Conservation (phyloP, 1,284 basidiomycete genomes). For the Nidula niveotomentosa region DNA sequence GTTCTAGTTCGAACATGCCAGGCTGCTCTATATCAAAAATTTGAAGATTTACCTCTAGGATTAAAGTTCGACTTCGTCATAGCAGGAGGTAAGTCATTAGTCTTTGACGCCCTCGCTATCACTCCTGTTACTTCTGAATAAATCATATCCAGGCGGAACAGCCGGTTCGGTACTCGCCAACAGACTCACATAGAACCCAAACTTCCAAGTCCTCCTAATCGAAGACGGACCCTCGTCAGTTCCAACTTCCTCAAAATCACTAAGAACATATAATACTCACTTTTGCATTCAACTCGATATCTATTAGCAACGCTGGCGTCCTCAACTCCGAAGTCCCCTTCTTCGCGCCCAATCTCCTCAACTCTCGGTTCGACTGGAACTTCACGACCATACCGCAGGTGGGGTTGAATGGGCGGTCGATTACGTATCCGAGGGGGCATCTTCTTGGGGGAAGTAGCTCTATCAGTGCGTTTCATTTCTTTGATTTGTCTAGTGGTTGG, state of each 20-base stretch:
- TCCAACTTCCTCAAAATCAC: not conserved
- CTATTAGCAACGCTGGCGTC: conserved; percentile 11
- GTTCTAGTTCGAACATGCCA: no score
- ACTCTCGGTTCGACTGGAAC: conserved; percentile 15
- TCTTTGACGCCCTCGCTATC: not conserved
- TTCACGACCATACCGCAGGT: conserved; percentile 10
- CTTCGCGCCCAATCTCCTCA: conserved; percentile 3
- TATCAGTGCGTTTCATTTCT: conserved; percentile 12
- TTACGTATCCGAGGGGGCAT: conserved; percentile 12
- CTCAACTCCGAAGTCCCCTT: conserved; percentile 13
- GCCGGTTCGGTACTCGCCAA: conserved; percentile 22
- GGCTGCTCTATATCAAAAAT: not conserved
- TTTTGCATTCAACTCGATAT: not conserved
- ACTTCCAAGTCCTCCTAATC: conserved; percentile 20
- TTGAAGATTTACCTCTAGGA: not conserved
- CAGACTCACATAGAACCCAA: conserved; percentile 21
- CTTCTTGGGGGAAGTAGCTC: conserved; percentile 19
- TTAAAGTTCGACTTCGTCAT: conserved; percentile 14
- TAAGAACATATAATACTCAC: not conserved
- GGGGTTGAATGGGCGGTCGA: conserved; percentile 7
- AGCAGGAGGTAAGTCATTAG: conserved; percentile 11
- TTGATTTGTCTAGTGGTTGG: not conserved
- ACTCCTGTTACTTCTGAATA: not conserved
- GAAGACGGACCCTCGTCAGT: conserved; percentile 23
- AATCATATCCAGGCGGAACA: conserved; percentile 14